These are phyloP conservation scores for Ophiostoma sp. DNA, from an alignment of 2,329 filamentous ascomycete genomes.

Conservation along the genomic window DNA sequence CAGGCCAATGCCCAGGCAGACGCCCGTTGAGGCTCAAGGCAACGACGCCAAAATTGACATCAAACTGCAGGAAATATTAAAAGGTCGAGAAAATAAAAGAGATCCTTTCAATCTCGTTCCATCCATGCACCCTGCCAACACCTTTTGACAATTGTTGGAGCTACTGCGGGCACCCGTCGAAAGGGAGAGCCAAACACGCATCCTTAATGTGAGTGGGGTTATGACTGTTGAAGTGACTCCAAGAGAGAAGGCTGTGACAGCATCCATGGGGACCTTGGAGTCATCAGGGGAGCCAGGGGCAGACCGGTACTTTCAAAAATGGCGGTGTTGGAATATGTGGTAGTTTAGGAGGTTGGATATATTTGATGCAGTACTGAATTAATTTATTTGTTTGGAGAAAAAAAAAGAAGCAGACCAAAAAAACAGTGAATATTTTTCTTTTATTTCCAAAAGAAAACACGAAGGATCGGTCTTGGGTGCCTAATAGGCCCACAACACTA, in stretches of 20 bases:
- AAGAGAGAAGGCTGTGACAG: not conserved
- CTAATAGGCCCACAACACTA: slow-evolving; percentile 9
- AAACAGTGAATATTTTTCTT: not conserved
- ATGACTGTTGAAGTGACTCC: not conserved
- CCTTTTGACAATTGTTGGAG: not conserved
- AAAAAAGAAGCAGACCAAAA: not conserved
- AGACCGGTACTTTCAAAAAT: not conserved
- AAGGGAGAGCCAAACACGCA: not conserved
- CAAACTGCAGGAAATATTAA: not conserved
- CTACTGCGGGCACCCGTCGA: not conserved
- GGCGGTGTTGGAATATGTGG: not conserved
- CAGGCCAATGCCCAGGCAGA: slow-evolving; percentile 17
- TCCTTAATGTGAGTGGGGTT: not conserved
- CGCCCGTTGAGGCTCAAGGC: slow-evolving; percentile 18
- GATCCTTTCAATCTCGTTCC: not conserved
- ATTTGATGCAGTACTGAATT: not conserved
- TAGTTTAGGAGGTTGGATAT: not conserved
- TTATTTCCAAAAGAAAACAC: not conserved
- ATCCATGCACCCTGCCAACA: not conserved
- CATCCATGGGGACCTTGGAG: not conserved
- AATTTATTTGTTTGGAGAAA: not conserved
- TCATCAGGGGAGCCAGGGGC: slow-evolving; percentile 1
- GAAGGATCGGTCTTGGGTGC: not conserved
- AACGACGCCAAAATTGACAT: not conserved
- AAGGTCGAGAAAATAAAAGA: not conserved